Evolutionary conservation across 2,329 filamentous ascomycete species (phyloP).

Genomic region (Colletotrichum camelliae): DNA sequence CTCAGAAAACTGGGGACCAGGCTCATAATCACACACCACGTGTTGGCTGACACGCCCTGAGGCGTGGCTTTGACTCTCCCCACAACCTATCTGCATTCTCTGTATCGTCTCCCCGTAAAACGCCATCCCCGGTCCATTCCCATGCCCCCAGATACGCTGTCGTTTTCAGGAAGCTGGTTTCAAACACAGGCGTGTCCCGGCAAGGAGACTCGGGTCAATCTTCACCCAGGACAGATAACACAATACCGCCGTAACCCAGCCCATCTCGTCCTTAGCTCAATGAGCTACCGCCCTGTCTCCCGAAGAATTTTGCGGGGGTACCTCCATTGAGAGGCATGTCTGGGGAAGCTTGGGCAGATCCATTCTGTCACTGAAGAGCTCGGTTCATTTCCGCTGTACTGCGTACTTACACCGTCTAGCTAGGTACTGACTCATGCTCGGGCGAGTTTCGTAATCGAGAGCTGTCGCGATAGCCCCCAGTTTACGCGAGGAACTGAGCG

Average conservation of each 20-base stretch:
- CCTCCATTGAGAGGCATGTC: not conserved
- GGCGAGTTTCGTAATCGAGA: slow-evolving; percentile 1
- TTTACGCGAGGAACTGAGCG: slow-evolving; percentile 9
- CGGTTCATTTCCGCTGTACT: slow-evolving; percentile 20
- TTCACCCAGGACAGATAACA: slow-evolving; percentile 15
- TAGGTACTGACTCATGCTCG: slow-evolving; percentile 8
- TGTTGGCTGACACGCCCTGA: not conserved
- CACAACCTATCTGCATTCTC: not conserved
- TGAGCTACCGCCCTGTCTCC: slow-evolving; percentile 6
- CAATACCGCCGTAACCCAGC: not conserved
- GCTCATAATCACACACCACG: not conserved
- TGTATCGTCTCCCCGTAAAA: slow-evolving; percentile 9
- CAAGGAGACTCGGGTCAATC: slow-evolving; percentile 12
- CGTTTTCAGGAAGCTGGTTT: slow-evolving; percentile 19
- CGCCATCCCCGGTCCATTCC: slow-evolving; percentile 2
- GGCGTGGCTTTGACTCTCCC: slow-evolving; percentile 15
- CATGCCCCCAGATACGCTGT: slow-evolving; percentile 6
- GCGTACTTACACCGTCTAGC: not conserved
- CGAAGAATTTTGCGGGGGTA: slow-evolving; percentile 11
- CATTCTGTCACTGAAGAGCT: slow-evolving; percentile 9
- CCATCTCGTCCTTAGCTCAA: not conserved
- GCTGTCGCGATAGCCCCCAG: not conserved
- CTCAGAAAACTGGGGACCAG: slow-evolving; percentile 11
- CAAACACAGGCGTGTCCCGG: slow-evolving; percentile 15
- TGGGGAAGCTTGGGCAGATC: slow-evolving; percentile 22